These are phyloP conservation scores for Cutaneotrichosporon cyanovorans DNA, from an alignment of 1,284 basidiomycete species.

Conservation along the genomic window DNA sequence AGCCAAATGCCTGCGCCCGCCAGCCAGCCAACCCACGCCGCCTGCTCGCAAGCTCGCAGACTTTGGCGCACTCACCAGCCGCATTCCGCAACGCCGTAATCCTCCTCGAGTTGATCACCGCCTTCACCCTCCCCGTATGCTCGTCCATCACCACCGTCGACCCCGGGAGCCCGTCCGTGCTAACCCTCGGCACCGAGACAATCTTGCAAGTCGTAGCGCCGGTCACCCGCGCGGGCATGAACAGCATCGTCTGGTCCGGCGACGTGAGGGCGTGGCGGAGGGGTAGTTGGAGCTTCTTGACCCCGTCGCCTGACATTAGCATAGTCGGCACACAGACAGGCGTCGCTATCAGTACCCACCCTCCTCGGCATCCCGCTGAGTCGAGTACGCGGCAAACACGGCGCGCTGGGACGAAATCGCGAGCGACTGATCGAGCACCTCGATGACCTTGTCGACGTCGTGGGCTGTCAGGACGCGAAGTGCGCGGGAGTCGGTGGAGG, in stretches of 20 bases:
- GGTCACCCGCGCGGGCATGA: constrained; percentile 43
- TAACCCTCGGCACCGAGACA: constrained; percentile 57
- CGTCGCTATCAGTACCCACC: constrained; percentile 4
- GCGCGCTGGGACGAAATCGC: constrained; percentile 35
- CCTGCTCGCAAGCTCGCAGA: too few species aligned
- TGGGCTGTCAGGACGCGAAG: constrained; percentile 30
- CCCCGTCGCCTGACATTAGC: constrained; percentile 5
- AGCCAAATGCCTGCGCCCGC: too few species aligned
- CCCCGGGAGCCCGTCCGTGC: constrained; percentile 58
- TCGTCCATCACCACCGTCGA: constrained; percentile 71
- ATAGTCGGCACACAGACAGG: neutral
- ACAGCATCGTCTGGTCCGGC: constrained; percentile 32
- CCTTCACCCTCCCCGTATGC: constrained; percentile 57
- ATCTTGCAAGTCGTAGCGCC: constrained; percentile 56
- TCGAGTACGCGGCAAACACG: constrained; percentile 37
- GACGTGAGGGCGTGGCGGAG: constrained; percentile 28
- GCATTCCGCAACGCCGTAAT: constrained; percentile 74
- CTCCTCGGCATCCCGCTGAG: constrained; percentile 3
- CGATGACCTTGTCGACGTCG: constrained; percentile 34
- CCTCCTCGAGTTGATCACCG: constrained; percentile 64
- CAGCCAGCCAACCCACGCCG: too few species aligned
- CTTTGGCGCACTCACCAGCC: constrained; percentile 52
- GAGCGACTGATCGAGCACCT: constrained; percentile 22
- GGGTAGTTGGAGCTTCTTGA: constrained; percentile 34
- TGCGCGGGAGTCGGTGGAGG: neutral